phyloP scores from a whole-genome alignment of 257 asterid genomes.

The Nicotiana benthamiana region DNA sequence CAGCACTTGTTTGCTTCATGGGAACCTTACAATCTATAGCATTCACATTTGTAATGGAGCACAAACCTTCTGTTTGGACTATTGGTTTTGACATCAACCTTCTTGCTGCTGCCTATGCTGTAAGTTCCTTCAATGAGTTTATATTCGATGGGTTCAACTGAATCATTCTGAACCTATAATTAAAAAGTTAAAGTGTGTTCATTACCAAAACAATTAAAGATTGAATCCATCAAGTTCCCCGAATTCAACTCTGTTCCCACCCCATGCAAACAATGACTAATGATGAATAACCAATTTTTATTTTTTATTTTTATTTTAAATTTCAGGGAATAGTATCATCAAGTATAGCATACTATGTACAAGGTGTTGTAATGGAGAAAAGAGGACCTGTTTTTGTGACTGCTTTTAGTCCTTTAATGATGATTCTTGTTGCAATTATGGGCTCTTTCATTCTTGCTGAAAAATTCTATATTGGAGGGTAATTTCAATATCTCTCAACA shows the following conservation, averaged over 20 bases:
- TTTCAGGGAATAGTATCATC: constrained; percentile 87
- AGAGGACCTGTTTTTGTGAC: constrained; percentile 83
- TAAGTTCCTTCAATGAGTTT: constrained; percentile 26
- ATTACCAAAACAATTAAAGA: too few species aligned
- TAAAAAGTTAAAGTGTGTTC: too few species aligned
- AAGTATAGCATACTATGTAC: constrained; percentile 87
- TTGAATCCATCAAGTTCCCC: not conserved
- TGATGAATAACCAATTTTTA: not conserved
- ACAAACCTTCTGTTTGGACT: constrained; percentile 60
- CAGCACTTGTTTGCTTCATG: constrained; percentile 73
- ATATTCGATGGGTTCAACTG: not conserved
- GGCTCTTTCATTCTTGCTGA: constrained; percentile 87
- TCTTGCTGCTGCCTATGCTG: constrained; percentile 97
- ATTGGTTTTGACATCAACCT: constrained; percentile 88
- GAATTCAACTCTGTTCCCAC: too few species aligned
- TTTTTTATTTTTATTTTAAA: not conserved
- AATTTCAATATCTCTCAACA: not conserved
- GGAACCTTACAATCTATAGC: constrained; percentile 91
- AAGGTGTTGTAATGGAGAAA: constrained; percentile 77
- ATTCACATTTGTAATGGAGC: constrained; percentile 79
- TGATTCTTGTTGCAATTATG: constrained; percentile 89
- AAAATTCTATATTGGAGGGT: constrained; percentile 80
- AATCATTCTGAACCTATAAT: not conserved
- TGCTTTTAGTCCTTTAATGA: constrained; percentile 90
- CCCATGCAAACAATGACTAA: too few species aligned